phyloP scores from a whole-genome alignment of 2,329 filamentous ascomycete species.

The Pestalotiopsis sp. region DNA sequence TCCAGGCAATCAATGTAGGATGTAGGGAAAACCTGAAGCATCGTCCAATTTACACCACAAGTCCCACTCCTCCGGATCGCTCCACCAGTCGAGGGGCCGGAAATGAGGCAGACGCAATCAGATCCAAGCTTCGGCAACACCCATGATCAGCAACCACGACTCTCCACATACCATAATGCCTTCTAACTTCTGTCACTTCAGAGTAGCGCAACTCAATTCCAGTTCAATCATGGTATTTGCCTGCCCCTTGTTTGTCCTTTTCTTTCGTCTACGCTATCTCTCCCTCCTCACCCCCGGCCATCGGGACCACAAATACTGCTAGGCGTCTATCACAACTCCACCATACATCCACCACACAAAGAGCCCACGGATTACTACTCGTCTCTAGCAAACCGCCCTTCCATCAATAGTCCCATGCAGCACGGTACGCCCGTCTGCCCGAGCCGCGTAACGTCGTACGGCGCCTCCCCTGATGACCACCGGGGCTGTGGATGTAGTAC shows the following conservation, averaged over 20 bases:
- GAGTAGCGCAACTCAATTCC: not conserved
- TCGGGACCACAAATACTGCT: not conserved
- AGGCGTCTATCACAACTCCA: not conserved
- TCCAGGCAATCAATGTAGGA: not conserved
- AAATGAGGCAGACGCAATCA: constrained; percentile 14
- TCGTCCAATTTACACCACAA: not conserved
- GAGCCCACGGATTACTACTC: not conserved
- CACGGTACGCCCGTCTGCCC: not conserved
- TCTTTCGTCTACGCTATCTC: not conserved
- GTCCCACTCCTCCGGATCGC: not conserved
- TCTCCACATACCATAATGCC: not conserved
- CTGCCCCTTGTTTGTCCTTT: too few relatives aligned
- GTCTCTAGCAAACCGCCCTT: not conserved
- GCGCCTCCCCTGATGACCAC: not conserved
- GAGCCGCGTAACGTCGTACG: constrained; percentile 4
- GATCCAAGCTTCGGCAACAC: constrained; percentile 9
- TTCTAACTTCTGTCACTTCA: not conserved
- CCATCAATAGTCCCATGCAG: constrained; percentile 7
- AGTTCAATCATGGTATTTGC: not conserved
- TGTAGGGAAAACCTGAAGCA: not conserved
- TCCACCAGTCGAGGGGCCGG: constrained; percentile 1
- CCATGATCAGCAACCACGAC: not conserved
- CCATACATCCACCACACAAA: not conserved
- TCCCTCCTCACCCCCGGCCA: not conserved
- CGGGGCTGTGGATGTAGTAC: not conserved